These are phyloP conservation scores for Candida freyschussii DNA, from an alignment of 1,139 yeast species.

Conservation along the genomic window DNA sequence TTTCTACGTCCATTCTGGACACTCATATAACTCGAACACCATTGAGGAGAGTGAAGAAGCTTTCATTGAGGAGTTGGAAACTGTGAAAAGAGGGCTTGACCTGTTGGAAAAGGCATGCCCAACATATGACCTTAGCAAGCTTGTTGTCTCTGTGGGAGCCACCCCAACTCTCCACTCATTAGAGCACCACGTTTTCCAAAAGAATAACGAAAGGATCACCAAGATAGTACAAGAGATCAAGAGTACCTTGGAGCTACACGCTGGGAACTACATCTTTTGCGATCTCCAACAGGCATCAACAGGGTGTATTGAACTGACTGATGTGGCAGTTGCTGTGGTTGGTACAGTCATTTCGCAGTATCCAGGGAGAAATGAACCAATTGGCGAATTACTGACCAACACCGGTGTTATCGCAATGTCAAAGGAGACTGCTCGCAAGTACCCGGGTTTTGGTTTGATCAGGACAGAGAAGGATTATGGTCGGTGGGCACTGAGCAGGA, in stretches of 20 bases:
- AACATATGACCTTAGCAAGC: constrained; percentile 25
- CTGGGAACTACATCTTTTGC: constrained; percentile 71
- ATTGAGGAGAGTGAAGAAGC: constrained; percentile 43
- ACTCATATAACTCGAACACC: constrained; percentile 54
- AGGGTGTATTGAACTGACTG: constrained; percentile 42
- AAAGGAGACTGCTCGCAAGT: constrained; percentile 49
- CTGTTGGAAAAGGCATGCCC: constrained; percentile 28
- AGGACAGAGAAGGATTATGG: constrained; percentile 34
- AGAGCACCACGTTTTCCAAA: constrained; percentile 24
- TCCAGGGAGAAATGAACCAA: constrained; percentile 39
- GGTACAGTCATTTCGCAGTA: constrained; percentile 65
- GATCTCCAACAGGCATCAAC: constrained; percentile 76
- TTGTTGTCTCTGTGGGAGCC: constrained; percentile 57
- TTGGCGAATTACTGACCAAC: constrained; percentile 63
- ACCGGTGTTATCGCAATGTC: constrained; percentile 72
- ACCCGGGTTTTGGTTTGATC: constrained; percentile 45
- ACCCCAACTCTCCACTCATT: constrained; percentile 78
- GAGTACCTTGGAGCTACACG: constrained; percentile 64
- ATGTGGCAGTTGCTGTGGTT: constrained; percentile 52
- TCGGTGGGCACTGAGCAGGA: constrained; percentile 51
- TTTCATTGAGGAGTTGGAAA: constrained; percentile 50
- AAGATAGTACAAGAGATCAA: constrained; percentile 31
- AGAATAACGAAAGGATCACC: constrained; percentile 20
- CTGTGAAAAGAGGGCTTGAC: constrained; percentile 52
- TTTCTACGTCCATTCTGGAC: constrained; percentile 78